phyloP scores from a whole-genome alignment of 2,329 filamentous ascomycete species.

The Phialophora expanda region DNA sequence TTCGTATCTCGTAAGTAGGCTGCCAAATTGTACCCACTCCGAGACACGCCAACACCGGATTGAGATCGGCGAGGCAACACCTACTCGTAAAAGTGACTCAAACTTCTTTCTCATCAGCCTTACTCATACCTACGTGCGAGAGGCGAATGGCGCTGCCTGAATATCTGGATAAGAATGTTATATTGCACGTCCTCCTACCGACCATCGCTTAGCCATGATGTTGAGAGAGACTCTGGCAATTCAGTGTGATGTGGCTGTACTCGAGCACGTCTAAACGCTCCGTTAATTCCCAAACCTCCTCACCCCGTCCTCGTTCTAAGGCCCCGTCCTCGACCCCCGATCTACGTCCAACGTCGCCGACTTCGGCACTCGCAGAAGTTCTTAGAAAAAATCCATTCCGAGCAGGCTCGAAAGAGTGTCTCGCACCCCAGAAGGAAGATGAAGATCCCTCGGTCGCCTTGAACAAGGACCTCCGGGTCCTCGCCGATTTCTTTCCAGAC shows the following conservation, averaged over 20 bases:
- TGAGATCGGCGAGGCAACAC: not conserved
- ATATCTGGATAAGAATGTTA: not conserved
- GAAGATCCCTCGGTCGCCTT: constrained; percentile 47
- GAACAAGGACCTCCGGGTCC: constrained; percentile 49
- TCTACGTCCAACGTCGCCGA: constrained; percentile 39
- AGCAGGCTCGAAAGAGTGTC: constrained; percentile 27
- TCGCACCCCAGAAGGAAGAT: constrained; percentile 31
- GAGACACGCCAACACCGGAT: constrained; percentile 5
- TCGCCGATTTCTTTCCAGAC: constrained; percentile 54
- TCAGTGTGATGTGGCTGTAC: constrained; percentile 35
- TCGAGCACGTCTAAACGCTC: constrained; percentile 34
- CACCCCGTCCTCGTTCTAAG: constrained; percentile 1
- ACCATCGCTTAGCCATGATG: constrained; percentile 30
- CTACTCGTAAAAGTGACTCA: not conserved
- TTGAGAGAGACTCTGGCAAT: constrained; percentile 23
- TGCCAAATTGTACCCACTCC: not conserved
- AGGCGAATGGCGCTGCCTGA: not conserved
- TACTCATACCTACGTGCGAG: constrained; percentile 2
- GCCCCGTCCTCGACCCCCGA: constrained; percentile 24
- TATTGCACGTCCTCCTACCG: not conserved
- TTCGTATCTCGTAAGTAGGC: constrained; percentile 6
- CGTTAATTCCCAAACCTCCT: constrained; percentile 17
- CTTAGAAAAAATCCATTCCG: constrained; percentile 54
- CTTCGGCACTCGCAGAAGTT: constrained; percentile 50
- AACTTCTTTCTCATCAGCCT: constrained; percentile 19